A percentile compares a stretch with the other conserved stretches of the same genome.
Evolutionary conservation across 2,329 filamentous ascomycete species (phyloP).

Genomic region (Trichoderma arundinaceum): DNA sequence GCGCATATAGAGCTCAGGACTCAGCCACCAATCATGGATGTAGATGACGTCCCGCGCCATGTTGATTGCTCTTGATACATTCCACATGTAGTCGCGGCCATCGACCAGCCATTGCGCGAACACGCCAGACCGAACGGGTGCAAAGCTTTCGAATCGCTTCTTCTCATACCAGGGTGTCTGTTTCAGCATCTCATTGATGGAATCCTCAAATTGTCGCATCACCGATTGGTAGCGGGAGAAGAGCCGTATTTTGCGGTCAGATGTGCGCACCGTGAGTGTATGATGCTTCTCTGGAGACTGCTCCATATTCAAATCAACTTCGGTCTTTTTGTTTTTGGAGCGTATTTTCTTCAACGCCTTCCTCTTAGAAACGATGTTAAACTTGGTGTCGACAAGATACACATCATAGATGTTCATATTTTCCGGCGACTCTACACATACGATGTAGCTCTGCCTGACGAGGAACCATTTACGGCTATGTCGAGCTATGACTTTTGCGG

Average conservation of each 20-base stretch:
- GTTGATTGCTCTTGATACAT: slow-evolving; percentile 92
- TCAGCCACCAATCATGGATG: slow-evolving; percentile 99
- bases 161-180: slow-evolving; percentile 81
- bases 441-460: slow-evolving; percentile 96
- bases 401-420: slow-evolving; percentile 99
- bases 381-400: slow-evolving; percentile 91
- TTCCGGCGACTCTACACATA: slow-evolving; percentile 97
- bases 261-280: slow-evolving; percentile 84
- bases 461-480: slow-evolving; percentile 97
- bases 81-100: slow-evolving; percentile 99
- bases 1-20: slow-evolving; percentile 93
- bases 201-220: slow-evolving; percentile 90
- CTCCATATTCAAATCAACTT: slow-evolving; percentile 51
- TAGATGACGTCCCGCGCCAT: slow-evolving; percentile 98
- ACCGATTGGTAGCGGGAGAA: slow-evolving; percentile 90
- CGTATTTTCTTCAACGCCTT: slow-evolving; percentile 58
- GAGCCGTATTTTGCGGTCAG: slow-evolving; percentile 89
- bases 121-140: slow-evolving; percentile 82
- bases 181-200: slow-evolving; percentile 82
- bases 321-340: slow-evolving; percentile 64
- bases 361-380: slow-evolving; percentile 78
- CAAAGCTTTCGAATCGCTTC: slow-evolving; percentile 92
- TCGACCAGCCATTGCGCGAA: slow-evolving; percentile 98
- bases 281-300: slow-evolving; percentile 68
- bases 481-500: slow-evolving; percentile 76